Conservation (phyloP, 2,329 filamentous ascomycete species). For the Phoma herbarum region DNA sequence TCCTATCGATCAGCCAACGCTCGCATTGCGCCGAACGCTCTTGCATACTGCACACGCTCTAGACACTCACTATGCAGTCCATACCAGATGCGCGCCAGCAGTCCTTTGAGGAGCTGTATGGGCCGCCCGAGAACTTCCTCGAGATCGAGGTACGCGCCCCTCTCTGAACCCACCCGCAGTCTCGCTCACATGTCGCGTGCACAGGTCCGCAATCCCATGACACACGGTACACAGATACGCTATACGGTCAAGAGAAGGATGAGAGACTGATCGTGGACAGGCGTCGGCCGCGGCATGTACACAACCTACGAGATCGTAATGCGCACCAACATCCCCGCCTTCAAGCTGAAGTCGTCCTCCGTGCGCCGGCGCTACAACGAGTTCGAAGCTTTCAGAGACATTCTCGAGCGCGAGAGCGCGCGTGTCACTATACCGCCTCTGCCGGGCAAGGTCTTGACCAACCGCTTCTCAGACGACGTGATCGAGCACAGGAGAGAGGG, state of each 20-base stretch:
- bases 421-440: constrained; percentile 95
- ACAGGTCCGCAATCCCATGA: constrained; percentile 82
- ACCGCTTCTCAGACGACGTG: constrained; percentile 96
- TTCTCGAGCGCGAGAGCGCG: constrained; percentile 92
- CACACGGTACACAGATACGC: constrained; percentile 30
- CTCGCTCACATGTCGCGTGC: constrained; percentile 37
- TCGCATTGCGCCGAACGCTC: constrained; percentile 17
- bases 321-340: constrained; percentile 97
- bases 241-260: neutral
- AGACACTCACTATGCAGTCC: constrained; percentile 63
- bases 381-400: constrained; percentile 98
- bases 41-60: constrained; percentile 4
- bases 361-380: constrained; percentile 96
- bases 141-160: constrained; percentile 81
- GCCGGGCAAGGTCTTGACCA: constrained; percentile 97
- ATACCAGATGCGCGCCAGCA: constrained; percentile 79
- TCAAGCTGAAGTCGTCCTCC: constrained; percentile 85
- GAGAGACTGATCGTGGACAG: constrained; percentile 67
- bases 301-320: constrained; percentile 99
- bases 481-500: constrained; percentile 94
- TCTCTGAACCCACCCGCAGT: constrained; percentile 22
- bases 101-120: constrained; percentile 99
- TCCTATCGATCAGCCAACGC: constrained; percentile 17
- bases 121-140: constrained; percentile 96
- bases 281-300: constrained; percentile 95